A percentile compares a stretch with the other conserved stretches of the same genome.
These are phyloP conservation scores for Pezicula radicicola DNA, from an alignment of 2,329 filamentous ascomycete species.

Conservation along the genomic window DNA sequence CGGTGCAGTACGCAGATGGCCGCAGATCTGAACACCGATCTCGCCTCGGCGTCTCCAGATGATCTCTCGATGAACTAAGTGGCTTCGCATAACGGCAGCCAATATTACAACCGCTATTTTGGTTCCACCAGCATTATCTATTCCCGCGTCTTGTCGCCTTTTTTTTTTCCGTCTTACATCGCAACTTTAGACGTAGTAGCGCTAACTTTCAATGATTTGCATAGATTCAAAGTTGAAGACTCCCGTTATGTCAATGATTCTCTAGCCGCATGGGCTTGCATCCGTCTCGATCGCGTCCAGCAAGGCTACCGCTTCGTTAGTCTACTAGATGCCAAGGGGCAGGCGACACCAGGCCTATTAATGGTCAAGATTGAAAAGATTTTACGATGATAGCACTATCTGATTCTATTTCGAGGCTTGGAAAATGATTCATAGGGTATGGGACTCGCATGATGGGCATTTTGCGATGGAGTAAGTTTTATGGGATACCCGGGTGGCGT, in stretches of 20 bases:
- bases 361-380: conserved; percentile 71
- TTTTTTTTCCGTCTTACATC: neutral
- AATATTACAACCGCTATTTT: neutral
- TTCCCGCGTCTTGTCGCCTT: neutral
- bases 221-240: conserved; percentile 77
- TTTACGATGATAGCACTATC: conserved; percentile 3
- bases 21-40: neutral
- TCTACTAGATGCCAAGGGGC: conserved; percentile 67
- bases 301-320: conserved; percentile 76
- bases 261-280: conserved; percentile 83
- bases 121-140: neutral
- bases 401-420: too few relatives aligned
- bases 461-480: too few relatives aligned
- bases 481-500: too few relatives aligned
- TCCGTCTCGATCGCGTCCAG: conserved; percentile 76
- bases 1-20: conserved; percentile 3
- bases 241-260: conserved; percentile 78
- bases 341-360: conserved; percentile 63
- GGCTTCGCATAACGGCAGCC: neutral
- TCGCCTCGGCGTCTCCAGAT: neutral
- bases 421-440: too few relatives aligned
- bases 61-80: neutral
- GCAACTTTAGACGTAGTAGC: neutral
- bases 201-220: neutral
- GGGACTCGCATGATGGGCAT: too few relatives aligned